Evolutionary conservation across 2,329 filamentous ascomycete species (phyloP).

Genomic region (Neodidymelliopsis sp.): DNA sequence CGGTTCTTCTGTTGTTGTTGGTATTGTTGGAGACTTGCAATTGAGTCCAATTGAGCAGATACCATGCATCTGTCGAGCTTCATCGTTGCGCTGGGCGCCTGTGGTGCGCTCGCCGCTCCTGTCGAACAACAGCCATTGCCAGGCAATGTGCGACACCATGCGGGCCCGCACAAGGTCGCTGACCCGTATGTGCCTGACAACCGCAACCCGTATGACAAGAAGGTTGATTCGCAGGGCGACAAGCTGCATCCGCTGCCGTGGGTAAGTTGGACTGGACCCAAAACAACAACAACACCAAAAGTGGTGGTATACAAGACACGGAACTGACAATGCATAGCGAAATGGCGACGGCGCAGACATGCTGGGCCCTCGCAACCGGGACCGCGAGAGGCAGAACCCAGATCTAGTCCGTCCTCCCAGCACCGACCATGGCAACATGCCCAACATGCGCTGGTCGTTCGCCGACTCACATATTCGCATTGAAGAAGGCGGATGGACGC

Average conservation of each 20-base stretch:
- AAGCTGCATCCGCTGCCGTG: conserved; percentile 69
- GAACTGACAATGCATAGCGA: conserved; percentile 34
- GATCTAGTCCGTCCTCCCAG: conserved; percentile 75
- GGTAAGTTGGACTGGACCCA: conserved; percentile 36
- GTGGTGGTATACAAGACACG: neutral
- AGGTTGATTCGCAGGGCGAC: conserved; percentile 67
- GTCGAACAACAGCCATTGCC: conserved; percentile 50
- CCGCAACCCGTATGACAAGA: conserved; percentile 68
- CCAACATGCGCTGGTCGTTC: conserved; percentile 73
- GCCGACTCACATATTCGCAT: conserved; percentile 57
- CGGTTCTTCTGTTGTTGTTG: no score
- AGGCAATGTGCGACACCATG: conserved; percentile 34
- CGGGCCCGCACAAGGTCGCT: conserved; percentile 31
- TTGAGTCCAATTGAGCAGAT: conserved; percentile 25
- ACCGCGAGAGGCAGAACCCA: conserved; percentile 72
- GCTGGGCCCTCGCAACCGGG: conserved; percentile 73
- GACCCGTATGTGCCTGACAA: conserved; percentile 67
- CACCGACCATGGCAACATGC: conserved; percentile 74
- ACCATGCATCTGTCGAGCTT: conserved; percentile 42
- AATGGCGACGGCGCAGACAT: conserved; percentile 69
- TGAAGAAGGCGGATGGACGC: conserved; percentile 78
- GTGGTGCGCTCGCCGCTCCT: conserved; percentile 36
- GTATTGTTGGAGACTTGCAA: conserved; percentile 9
- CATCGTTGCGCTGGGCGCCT: conserved; percentile 41
- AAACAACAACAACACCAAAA: conserved; percentile 10